Evolutionary conservation across 495 filamentous ascomycete species (phyloP), one percentile per base, ranked within the genome.

Genomic region (Penicillium longicatenatum): DNA sequence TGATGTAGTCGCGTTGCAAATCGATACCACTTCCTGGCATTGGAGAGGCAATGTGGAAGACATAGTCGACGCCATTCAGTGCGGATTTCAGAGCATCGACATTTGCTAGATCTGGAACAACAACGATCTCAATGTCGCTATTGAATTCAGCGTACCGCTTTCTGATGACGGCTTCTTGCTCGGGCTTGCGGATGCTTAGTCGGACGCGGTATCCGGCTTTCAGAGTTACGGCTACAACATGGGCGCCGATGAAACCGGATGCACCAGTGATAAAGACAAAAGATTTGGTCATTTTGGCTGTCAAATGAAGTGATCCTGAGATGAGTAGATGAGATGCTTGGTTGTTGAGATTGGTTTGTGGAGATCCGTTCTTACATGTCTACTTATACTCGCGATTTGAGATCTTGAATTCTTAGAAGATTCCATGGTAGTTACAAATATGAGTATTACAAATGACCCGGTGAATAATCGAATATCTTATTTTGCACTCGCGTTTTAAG

Each of bases 21-120:
- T 69, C 60, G 2, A 50, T 54, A 5, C 70, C 65, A 31, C 29
- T 47, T 48, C 41, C 42, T 21, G 62, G 30, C 51, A 75, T 48
- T 1, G 82, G 81, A 41, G 79, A 80, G 1, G 83, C 82, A 29
- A 80, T 62, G 59, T 86, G 82, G 55, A 84, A 74, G 53, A 83
- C 70, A 55, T 76, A 76, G 22, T 70, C 75, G 0, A 75, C 78
- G 33, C 68, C 79, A 37, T 78, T 65, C 22, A 81, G 70, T 10
- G 76, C 78, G 20, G 72, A 52, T 51, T 80, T 72, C 60, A 77
- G 84, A 12, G 77, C 78, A 8, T 70, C 72, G 0, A 71, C 58
- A 2, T 61, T 65, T 1, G 73, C 54, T 43, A 84, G 74, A 57
- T 84, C 79, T 30, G 81, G 76, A 2, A 86, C 71, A 19, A 79